A percentile compares a stretch with the other conserved stretches of the same genome.
Conservation (phyloP, 2,329 filamentous ascomycete species). For the Xylariaceae sp. region DNA sequence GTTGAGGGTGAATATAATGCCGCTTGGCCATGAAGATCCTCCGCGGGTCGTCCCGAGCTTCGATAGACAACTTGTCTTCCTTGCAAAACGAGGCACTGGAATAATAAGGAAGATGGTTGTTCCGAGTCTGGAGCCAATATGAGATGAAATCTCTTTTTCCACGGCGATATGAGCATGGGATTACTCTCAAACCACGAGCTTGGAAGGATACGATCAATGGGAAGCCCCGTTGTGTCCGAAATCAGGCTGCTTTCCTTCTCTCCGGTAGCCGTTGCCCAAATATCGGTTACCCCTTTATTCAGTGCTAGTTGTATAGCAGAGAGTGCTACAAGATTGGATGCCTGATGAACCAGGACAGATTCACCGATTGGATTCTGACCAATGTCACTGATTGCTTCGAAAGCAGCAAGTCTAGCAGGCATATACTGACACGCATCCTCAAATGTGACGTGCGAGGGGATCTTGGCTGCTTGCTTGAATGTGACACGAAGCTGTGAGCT, state of each 20-base stretch:
- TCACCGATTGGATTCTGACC: neutral
- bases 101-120: neutral
- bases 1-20: neutral
- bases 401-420: neutral
- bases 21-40: neutral
- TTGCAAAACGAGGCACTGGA: neutral
- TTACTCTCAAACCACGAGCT: slow-evolving; percentile 4
- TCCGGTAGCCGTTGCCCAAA: slow-evolving; percentile 8
- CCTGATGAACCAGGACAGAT: slow-evolving; percentile 4
- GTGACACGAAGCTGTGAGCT: slow-evolving; percentile 1
- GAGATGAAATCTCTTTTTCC: slow-evolving; percentile 1
- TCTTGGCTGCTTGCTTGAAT: neutral
- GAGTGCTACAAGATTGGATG: neutral
- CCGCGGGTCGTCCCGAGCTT: neutral
- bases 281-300: neutral
- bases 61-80: slow-evolving; percentile 6
- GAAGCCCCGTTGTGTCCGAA: neutral
- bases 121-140: neutral
- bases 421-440: neutral
- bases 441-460: slow-evolving; percentile 1
- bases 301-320: slow-evolving; percentile 3
- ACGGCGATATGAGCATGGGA: neutral
- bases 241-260: slow-evolving; percentile 5
- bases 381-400: slow-evolving; percentile 1
- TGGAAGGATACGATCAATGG: slow-evolving; percentile 8